Evolutionary conservation across 352 stramenopile genomes (phyloP), one percentile per base, ranked within the genome.

Genomic region (Phytophthora litchii): DNA sequence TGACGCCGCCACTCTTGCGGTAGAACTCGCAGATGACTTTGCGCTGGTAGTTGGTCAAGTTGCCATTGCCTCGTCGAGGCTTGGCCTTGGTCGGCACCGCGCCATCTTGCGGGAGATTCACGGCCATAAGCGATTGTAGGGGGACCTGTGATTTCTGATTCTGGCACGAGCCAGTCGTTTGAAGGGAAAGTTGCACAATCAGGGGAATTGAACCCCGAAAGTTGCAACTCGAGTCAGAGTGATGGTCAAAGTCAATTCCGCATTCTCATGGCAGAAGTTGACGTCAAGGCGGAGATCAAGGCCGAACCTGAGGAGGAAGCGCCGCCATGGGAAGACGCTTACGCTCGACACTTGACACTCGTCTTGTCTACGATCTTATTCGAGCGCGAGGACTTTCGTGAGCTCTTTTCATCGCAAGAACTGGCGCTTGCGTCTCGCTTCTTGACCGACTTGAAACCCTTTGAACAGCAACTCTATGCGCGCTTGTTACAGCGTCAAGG

Each of bases 1-100:
- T 94, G 23, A 90, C 73, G 19, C 80, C 83, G 54, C 81, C 80
- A 46, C 66, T 91, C 61, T 89, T 88, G 25, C 80, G 76, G 71
- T 92, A 90, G 50, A 90, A 91, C 65, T 92, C 83, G 66, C 83
- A 92, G 56, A 92, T 91, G 54, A 89, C 57, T 45, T 92, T 92
- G 64, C 83, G 79, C 69, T 92, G 83, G 70, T 87, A 83, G 69
- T 92, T 92, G 51, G 83, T 92, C 16, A 92, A 71, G 61, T 92
- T 91, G 12, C 83, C 83, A 46, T 92, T 91, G 42, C 79, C 81
- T n/a, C 63, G 67, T n/a, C 53, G 35, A 14, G 52, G 16, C 37
- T 67, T 75, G 14, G 61, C 19, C 23, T 27, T 27, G 23, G 23
- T 27, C 23, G 23, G 23, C 23, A 27, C 23, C 23, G 23, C 23